Conservation (phyloP, 768 basidiomycete genomes). For the Suillus discolor region DNA sequence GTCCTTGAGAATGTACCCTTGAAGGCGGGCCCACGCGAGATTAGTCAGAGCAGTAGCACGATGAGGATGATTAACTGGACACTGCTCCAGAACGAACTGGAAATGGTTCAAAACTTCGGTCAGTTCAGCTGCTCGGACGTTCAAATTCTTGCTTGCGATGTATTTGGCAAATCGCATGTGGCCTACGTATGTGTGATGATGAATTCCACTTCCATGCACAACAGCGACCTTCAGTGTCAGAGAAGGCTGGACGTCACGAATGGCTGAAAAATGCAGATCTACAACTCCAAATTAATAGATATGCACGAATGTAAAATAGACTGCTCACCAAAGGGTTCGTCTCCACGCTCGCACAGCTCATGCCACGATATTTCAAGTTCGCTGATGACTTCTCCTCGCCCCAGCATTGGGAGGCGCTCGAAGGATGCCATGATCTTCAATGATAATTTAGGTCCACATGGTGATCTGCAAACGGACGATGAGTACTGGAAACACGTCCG, state of each 20-base stretch:
- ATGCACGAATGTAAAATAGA: not conserved
- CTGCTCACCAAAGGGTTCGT: not conserved
- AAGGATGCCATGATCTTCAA: not conserved
- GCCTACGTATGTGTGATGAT: not conserved
- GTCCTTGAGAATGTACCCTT: not conserved
- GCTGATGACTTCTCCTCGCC: not conserved
- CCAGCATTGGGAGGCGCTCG: not conserved
- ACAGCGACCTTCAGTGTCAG: not conserved
- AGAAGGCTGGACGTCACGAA: not conserved
- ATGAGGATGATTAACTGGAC: not conserved
- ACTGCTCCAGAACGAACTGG: not conserved
- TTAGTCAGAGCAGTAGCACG: not conserved
- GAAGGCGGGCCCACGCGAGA: conserved; percentile 2
- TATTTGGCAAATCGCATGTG: not conserved
- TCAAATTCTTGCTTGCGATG: not conserved
- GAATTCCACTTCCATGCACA: not conserved
- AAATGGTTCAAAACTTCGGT: not conserved
- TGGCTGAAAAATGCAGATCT: not conserved
- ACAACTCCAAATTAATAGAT: not conserved
- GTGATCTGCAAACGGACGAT: not conserved
- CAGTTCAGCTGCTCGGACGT: not conserved
- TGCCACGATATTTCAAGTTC: not conserved
- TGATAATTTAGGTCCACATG: not conserved
- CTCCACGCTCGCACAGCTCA: not conserved
- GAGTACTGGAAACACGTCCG: not conserved